Percentiles rank a stretch among this genome's conserved stretches.
Conservation (phyloP, 2,329 filamentous ascomycete species). For the Colletotrichum sansevieriae region DNA sequence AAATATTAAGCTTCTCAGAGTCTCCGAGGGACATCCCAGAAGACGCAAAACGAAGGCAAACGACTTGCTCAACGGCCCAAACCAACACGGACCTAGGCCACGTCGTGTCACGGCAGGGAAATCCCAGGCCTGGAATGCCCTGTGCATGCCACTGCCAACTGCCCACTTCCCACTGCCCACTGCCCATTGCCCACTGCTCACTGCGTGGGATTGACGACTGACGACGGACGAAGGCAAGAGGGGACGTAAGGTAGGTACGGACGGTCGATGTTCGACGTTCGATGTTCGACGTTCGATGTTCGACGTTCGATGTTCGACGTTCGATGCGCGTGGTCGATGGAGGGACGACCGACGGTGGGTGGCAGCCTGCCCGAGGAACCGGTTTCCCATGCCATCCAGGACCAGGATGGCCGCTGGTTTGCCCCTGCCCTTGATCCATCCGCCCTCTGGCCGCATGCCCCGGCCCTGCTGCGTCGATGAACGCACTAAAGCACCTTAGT, state of each 20-base stretch:
- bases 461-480: conserved; percentile 18
- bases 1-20: conserved; percentile 28
- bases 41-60: conserved; percentile 32
- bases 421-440: conserved; percentile 21
- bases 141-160: too few relatives aligned
- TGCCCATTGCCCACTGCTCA: too few relatives aligned
- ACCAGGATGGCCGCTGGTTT: conserved; percentile 35
- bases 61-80: conserved; percentile 1
- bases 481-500: conserved; percentile 20
- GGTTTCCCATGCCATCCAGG: conserved; percentile 32
- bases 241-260: not conserved
- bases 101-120: not conserved
- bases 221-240: too few relatives aligned
- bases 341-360: conserved; percentile 31
- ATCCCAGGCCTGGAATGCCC: too few relatives aligned
- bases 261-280: not conserved
- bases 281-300: not conserved
- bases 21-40: conserved; percentile 32
- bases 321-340: conserved; percentile 1
- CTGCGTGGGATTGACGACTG: too few relatives aligned
- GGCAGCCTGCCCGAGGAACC: conserved; percentile 38
- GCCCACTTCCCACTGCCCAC: too few relatives aligned
- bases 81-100: conserved; percentile 5
- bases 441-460: conserved; percentile 15
- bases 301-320: not conserved